These are phyloP conservation scores for Xylaria venustula DNA, from an alignment of 495 filamentous ascomycete species.

Conservation along the genomic window DNA sequence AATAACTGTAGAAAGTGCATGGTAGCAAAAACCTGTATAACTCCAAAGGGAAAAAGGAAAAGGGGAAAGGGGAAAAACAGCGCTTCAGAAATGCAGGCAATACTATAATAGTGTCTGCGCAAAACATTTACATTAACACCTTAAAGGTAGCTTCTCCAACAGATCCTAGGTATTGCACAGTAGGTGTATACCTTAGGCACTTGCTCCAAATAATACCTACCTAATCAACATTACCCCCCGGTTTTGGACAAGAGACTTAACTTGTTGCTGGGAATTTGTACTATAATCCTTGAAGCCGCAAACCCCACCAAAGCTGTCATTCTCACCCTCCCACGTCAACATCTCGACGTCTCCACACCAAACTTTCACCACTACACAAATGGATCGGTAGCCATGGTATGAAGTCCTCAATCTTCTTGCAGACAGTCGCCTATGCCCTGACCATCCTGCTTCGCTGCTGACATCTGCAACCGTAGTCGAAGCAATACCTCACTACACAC, in stretches of 20 bases:
- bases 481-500: conserved; percentile 93
- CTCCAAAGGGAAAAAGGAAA: too few species aligned
- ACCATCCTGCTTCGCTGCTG: conserved; percentile 3
- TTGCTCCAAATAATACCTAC: too few species aligned
- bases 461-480: conserved; percentile 61
- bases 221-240: too few species aligned
- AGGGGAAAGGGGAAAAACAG: too few species aligned
- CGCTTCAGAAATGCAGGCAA: too few species aligned
- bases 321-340: background rate
- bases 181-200: too few species aligned
- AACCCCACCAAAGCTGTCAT: conserved; percentile 24
- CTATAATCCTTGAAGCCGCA: background rate
- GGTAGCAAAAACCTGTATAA: background rate
- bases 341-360: background rate
- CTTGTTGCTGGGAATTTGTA: too few species aligned
- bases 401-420: background rate
- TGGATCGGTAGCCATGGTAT: conserved; percentile 43
- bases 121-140: too few species aligned
- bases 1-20: background rate
- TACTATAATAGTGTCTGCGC: too few species aligned
- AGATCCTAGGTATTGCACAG: too few species aligned
- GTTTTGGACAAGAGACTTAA: too few species aligned
- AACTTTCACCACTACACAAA: conserved; percentile 7
- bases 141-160: too few species aligned
- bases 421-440: background rate